Percentiles rank a stretch among this genome's conserved stretches.
These are phyloP conservation scores for Cyphellophora attinorum DNA, from an alignment of 2,329 filamentous ascomycete species.

Conservation along the genomic window DNA sequence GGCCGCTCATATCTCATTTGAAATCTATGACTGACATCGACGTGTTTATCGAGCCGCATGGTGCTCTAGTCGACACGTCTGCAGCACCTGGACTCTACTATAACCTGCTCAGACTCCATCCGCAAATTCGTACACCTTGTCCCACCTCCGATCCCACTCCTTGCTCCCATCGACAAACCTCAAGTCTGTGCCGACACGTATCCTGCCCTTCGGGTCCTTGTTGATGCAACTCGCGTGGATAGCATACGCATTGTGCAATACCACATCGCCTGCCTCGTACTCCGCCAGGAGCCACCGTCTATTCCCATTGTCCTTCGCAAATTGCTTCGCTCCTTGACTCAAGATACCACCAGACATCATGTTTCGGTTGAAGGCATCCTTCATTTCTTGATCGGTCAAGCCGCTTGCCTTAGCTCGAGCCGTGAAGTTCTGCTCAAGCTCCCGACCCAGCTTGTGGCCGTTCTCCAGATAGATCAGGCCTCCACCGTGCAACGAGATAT, in stretches of 20 bases:
- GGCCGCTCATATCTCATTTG: too few species aligned
- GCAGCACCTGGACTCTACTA: too few species aligned
- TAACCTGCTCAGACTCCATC: conserved; percentile 20
- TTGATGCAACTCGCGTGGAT: conserved; percentile 51
- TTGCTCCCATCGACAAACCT: conserved; percentile 45
- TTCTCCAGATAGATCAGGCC: conserved; percentile 52
- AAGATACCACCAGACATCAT: conserved; percentile 50
- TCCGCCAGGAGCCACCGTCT: conserved; percentile 42
- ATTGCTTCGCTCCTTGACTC: conserved; percentile 38
- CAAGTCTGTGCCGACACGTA: conserved; percentile 47
- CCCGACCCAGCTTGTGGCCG: conserved; percentile 36
- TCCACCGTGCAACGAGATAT: conserved; percentile 44
- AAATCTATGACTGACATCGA: too few species aligned
- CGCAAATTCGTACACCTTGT: conserved; percentile 28
- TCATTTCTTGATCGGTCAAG: conserved; percentile 42
- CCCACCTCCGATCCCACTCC: conserved; percentile 41
- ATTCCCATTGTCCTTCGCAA: conserved; percentile 29
- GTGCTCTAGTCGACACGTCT: too few species aligned
- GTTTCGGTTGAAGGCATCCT: conserved; percentile 46
- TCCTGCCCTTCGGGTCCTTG: conserved; percentile 40
- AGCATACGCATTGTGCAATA: conserved; percentile 30
- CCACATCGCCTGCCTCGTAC: conserved; percentile 46
- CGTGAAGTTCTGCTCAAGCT: conserved; percentile 43
- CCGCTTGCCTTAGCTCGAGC: conserved; percentile 38
- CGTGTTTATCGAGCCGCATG: too few species aligned